Base-by-base conservation (phyloP, 2,329 filamentous ascomycete genomes). In the Pseudocercospora crystallina region DNA sequence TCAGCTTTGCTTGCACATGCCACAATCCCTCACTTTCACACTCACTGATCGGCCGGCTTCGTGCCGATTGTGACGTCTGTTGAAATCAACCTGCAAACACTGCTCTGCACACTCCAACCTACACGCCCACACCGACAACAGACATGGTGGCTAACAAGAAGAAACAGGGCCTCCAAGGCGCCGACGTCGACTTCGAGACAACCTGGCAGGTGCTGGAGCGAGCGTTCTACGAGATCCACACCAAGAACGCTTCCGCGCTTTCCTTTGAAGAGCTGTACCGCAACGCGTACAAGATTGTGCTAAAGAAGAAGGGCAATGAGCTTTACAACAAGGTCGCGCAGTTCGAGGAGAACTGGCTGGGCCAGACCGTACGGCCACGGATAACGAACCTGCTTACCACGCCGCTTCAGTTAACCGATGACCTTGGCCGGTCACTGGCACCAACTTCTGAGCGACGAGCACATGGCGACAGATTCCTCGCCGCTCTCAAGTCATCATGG, bases 221-320 rank as follows among this genome's bases (percentile, higher is more conserved):
- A 41, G 90, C 92, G 3, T 81, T 99, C 45, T 79, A 77, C 49
- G 89, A 96, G 66, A 97, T 99, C 43, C 91, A 97, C 73, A 87
- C 84, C 51, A 91, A 95, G 69, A 94, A 95, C 68, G 90, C 90
- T 53, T 95, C 90, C 8, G 80, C 81, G 12, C 81, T 99, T 2
- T 96, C 91, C 1, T 99, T 96, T 74, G 94, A 99, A 70, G 87
- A 95, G 65, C 81, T 99, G 1, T 99, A 99, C 73, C 87, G 94
- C 51, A 88, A 88, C 47, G 89, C 90, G 5, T 99, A 99, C 73
- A 92, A 94, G 69, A 89, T 97, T 14, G 92, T 97, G 1, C 75
- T 96, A 32, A 88, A 87, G 71, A 95, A 92, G 73, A 86, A 90
- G 61, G 91, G 91, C 20, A 83, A 87, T 31, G 76, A 85, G 9